These are phyloP conservation scores for Sporothrix variecibatus DNA, from an alignment of 2,329 filamentous ascomycete species.

Conservation along the genomic window DNA sequence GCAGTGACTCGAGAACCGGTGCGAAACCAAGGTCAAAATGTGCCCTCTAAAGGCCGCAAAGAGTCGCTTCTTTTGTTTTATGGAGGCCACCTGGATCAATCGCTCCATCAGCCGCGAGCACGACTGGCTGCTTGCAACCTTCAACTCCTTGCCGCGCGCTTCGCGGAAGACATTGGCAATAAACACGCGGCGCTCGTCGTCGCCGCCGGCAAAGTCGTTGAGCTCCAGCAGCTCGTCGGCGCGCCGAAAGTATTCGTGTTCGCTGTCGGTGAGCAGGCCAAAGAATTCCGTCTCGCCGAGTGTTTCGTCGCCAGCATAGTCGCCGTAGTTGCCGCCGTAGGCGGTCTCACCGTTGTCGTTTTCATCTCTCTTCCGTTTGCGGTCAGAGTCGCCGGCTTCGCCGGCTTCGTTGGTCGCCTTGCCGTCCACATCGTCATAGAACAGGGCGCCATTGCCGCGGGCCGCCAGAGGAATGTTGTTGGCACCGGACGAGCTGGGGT, in stretches of 20 bases:
- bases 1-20: conserved; percentile 96
- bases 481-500: conserved; percentile 20
- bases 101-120: conserved; percentile 93
- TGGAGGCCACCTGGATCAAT: conserved; percentile 77
- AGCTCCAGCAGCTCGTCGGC: conserved; percentile 88
- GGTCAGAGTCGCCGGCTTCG: neutral
- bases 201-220: conserved; percentile 74
- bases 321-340: neutral
- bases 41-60: conserved; percentile 85
- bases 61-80: conserved; percentile 78
- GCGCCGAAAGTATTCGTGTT: conserved; percentile 92
- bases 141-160: conserved; percentile 88
- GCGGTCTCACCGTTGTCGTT: neutral
- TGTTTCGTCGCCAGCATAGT: conserved; percentile 12
- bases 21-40: conserved; percentile 86
- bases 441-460: conserved; percentile 7
- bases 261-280: conserved; percentile 86
- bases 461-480: conserved; percentile 23
- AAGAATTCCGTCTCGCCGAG: conserved; percentile 68
- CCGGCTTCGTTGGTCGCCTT: neutral
- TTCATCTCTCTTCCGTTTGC: neutral
- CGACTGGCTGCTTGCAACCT: conserved; percentile 92
- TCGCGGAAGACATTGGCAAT: conserved; percentile 83
- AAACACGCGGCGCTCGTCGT: conserved; percentile 71
- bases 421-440: conserved; percentile 17